Conservation (phyloP, 148 eudicot species). For the Arbutus unedo region DNA sequence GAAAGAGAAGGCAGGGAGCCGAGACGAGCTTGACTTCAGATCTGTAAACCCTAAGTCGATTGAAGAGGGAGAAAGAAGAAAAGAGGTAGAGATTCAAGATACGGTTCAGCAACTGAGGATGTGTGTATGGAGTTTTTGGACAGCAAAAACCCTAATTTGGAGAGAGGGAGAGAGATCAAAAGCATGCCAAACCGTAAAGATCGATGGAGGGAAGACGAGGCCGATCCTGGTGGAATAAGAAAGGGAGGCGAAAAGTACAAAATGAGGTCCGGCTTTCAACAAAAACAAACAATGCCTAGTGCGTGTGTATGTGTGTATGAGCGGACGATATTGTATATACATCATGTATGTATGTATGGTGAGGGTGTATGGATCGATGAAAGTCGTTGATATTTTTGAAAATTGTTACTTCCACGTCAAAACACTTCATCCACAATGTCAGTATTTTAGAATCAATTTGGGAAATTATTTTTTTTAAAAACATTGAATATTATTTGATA, state of each 20-base stretch:
- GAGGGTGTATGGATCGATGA: background rate
- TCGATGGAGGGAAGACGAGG: background rate
- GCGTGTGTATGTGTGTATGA: background rate
- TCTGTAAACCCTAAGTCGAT: conserved; percentile 22
- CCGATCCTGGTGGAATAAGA: background rate
- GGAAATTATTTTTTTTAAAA: background rate
- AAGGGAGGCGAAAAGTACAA: conserved; percentile 9
- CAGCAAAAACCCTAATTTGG: conserved; percentile 14
- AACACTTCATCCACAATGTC: background rate
- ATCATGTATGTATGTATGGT: background rate
- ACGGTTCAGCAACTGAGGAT: background rate
- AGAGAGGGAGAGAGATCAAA: conserved; percentile 10
- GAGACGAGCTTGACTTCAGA: conserved; percentile 5
- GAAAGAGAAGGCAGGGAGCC: background rate
- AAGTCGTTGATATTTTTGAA: conserved; percentile 4
- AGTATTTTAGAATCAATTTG: background rate
- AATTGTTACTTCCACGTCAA: background rate
- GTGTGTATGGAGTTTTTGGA: background rate
- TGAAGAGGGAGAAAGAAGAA: background rate
- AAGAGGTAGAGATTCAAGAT: background rate
- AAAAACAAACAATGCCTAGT: background rate
- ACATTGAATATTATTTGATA: background rate
- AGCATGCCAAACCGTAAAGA: conserved; percentile 11
- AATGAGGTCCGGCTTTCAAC: background rate
- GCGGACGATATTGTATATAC: background rate